Evolutionary conservation across 2,329 filamentous ascomycete species (phyloP).

Genomic region (Berkeleyomyces rouxiae): DNA sequence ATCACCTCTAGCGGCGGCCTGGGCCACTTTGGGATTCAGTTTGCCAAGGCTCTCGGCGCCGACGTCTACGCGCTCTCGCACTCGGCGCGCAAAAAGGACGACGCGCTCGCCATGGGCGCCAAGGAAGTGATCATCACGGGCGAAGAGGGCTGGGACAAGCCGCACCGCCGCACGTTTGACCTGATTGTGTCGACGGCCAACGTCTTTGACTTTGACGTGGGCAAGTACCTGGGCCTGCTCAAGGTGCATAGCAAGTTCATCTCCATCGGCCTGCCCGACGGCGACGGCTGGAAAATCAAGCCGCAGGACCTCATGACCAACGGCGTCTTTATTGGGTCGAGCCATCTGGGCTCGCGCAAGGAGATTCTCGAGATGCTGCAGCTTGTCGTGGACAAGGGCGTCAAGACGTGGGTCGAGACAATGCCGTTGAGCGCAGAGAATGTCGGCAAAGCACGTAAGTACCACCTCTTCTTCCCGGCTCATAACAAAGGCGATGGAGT

Average conservation of each 20-base stretch:
- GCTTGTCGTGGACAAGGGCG: conserved; percentile 50
- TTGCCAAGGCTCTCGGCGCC: conserved; percentile 46
- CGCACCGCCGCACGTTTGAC: conserved; percentile 44
- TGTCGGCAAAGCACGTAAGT: conserved; percentile 10
- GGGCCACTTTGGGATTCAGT: conserved; percentile 51
- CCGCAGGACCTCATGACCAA: conserved; percentile 61
- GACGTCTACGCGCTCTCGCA: conserved; percentile 39
- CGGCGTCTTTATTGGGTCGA: conserved; percentile 55
- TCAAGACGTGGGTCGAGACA: conserved; percentile 55
- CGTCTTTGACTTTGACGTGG: conserved; percentile 49
- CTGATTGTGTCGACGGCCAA: conserved; percentile 56
- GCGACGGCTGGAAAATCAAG: conserved; percentile 52
- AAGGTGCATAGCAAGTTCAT: conserved; percentile 72
- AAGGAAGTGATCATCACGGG: conserved; percentile 38
- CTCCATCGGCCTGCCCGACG: conserved; percentile 64
- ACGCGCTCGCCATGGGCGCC: conserved; percentile 37
- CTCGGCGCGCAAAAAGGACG: conserved; percentile 36
- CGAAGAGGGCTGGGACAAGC: conserved; percentile 35
- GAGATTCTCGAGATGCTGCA: conserved; percentile 59
- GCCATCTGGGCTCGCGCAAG: conserved; percentile 51
- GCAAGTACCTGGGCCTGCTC: conserved; percentile 58
- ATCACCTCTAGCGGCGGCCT: conserved; percentile 34
- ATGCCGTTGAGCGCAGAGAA: conserved; percentile 58
- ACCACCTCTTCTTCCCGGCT: not conserved
- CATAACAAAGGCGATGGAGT: not conserved